phyloP scores from a whole-genome alignment of 2,329 filamentous ascomycete species.

The Rhynchosporium secalis region DNA sequence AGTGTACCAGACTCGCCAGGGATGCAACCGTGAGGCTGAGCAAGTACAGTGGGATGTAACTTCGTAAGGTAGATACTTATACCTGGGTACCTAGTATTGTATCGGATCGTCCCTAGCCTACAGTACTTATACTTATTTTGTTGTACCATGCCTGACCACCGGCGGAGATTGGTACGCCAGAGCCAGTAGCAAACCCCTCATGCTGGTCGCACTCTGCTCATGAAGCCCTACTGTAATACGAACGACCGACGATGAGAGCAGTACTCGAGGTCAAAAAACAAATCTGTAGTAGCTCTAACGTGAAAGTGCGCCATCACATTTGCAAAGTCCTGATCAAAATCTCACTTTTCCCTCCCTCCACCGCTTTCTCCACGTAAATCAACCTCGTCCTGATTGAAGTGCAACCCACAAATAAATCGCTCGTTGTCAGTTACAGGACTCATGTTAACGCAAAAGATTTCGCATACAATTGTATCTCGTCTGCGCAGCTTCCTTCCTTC shows the following conservation, averaged over 20 bases:
- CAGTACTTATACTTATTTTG: too few species aligned
- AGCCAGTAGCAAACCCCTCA: too few species aligned
- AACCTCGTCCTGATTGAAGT: not conserved
- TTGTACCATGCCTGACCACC: too few species aligned
- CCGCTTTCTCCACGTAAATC: not conserved
- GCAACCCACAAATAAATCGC: not conserved
- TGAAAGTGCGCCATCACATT: not conserved
- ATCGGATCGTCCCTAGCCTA: too few species aligned
- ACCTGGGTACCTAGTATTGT: too few species aligned
- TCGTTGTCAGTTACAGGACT: slow-evolving; percentile 4
- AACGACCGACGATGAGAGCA: too few species aligned
- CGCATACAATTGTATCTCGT: not conserved
- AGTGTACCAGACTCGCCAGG: not conserved
- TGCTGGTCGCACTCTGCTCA: too few species aligned
- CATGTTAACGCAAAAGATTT: not conserved
- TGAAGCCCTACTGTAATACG: too few species aligned
- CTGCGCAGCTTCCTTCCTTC: slow-evolving; percentile 7
- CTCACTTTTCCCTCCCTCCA: not conserved
- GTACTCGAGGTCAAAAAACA: not conserved
- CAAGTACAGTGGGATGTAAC: not conserved
- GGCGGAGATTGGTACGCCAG: too few species aligned
- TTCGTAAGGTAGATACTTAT: too few species aligned
- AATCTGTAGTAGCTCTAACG: too few species aligned
- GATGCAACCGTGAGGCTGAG: slow-evolving; percentile 17
- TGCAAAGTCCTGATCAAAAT: slow-evolving; percentile 2